A percentile compares a stretch with the other conserved stretches of the same genome.
These are phyloP conservation scores for Rosa persica DNA, from an alignment of 306 rosid genomes.

Conservation along the genomic window DNA sequence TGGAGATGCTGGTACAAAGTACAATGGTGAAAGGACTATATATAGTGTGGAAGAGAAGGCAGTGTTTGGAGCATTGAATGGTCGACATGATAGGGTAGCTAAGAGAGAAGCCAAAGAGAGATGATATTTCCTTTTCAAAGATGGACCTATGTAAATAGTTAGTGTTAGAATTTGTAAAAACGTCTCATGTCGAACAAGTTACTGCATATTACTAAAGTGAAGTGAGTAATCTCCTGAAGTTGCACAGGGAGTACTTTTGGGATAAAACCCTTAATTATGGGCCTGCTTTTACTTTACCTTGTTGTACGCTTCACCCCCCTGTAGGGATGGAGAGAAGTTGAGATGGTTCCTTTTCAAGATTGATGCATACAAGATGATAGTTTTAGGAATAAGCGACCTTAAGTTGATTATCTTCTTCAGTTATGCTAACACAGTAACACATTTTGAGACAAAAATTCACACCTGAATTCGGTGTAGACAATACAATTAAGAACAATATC, in stretches of 20 bases:
- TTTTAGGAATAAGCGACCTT: background rate
- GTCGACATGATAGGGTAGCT: constrained; percentile 51
- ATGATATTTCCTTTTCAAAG: constrained; percentile 22
- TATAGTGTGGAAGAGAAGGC: constrained; percentile 44
- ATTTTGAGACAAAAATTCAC: background rate
- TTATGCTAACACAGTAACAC: background rate
- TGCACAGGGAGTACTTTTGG: too few species aligned
- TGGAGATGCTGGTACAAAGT: constrained; percentile 29
- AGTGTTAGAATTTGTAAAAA: background rate
- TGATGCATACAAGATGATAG: background rate
- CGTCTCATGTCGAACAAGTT: background rate
- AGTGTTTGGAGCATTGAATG: constrained; percentile 49
- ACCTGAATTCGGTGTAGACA: background rate
- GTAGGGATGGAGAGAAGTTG: background rate
- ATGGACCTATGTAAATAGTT: background rate
- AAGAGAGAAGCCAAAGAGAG: constrained; percentile 19
- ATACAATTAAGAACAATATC: background rate
- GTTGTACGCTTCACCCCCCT: background rate
- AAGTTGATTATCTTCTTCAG: background rate
- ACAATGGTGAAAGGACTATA: constrained; percentile 53
- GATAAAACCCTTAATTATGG: background rate
- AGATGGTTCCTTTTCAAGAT: background rate
- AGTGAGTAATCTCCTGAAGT: background rate
- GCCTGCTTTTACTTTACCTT: background rate
- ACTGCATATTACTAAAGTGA: background rate